Evolutionary conservation across 306 rosid genomes (phyloP).

Genomic region (Begonia peltatifolia): DNA sequence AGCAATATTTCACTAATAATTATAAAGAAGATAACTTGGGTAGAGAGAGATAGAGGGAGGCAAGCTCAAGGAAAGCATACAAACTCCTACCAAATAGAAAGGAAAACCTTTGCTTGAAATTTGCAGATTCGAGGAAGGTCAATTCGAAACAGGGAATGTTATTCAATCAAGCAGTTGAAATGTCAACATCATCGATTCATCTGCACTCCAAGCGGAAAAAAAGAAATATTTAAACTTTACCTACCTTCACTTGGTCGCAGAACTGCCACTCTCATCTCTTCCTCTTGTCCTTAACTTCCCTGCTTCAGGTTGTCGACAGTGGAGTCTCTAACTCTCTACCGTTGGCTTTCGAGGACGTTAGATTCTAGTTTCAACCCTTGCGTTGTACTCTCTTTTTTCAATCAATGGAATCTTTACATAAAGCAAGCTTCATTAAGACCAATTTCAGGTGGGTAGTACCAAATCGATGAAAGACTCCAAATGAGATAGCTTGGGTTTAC

Average conservation of each 20-base stretch:
- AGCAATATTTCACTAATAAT: constrained; percentile 17
- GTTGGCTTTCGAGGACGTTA: neutral
- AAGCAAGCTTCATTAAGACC: too few species aligned
- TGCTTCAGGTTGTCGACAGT: too few species aligned
- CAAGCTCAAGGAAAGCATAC: constrained; percentile 9
- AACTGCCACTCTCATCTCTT: neutral
- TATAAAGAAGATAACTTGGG: constrained; percentile 28
- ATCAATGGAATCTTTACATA: too few species aligned
- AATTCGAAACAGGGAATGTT: constrained; percentile 27
- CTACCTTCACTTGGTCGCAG: constrained; percentile 2
- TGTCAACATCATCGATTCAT: constrained; percentile 41
- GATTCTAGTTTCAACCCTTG: neutral
- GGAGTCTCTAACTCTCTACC: neutral
- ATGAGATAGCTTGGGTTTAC: neutral
- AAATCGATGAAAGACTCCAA: neutral
- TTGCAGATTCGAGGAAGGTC: constrained; percentile 30
- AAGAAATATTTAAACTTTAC: neutral
- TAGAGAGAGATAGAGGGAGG: constrained; percentile 15
- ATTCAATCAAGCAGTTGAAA: constrained; percentile 30
- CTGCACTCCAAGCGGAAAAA: neutral
- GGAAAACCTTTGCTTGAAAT: constrained; percentile 55
- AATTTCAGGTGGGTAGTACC: neutral
- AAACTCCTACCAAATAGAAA: constrained; percentile 22
- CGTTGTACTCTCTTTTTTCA: too few species aligned
- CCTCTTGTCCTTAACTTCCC: neutral